Evolutionary conservation across 2,329 filamentous ascomycete genomes (phyloP).

Genomic region (Paecilomyces niveus): DNA sequence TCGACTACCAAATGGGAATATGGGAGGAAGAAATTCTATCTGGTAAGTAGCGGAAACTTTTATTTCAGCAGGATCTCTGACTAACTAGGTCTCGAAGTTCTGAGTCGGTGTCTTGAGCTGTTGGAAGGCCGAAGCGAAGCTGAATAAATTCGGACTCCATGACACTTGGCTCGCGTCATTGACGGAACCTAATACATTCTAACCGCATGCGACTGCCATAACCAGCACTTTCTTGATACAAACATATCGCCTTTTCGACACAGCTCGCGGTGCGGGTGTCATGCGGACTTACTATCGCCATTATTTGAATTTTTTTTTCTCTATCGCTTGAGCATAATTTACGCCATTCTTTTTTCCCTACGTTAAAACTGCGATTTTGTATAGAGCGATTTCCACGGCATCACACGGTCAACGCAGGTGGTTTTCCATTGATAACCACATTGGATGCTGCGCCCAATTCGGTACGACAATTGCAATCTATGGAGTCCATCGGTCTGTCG

Average conservation of each 20-base stretch:
- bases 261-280: background rate
- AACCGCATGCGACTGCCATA: background rate
- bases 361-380: background rate
- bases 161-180: background rate
- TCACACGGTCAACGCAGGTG: background rate
- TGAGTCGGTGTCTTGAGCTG: conserved; percentile 48
- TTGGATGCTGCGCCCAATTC: background rate
- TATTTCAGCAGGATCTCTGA: conserved; percentile 1
- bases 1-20: conserved; percentile 95
- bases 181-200: background rate
- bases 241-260: background rate
- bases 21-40: conserved; percentile 89
- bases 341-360: background rate
- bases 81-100: conserved; percentile 29
- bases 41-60: conserved; percentile 50
- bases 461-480: background rate
- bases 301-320: background rate
- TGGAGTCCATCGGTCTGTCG: background rate
- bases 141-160: background rate
- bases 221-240: background rate
- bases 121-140: conserved; percentile 35
- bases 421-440: background rate
- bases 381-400: background rate
- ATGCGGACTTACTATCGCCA: background rate
- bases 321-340: background rate